Base-by-base conservation (phyloP, 2,329 filamentous ascomycete species). In the Escovopsis sp. region DNA sequence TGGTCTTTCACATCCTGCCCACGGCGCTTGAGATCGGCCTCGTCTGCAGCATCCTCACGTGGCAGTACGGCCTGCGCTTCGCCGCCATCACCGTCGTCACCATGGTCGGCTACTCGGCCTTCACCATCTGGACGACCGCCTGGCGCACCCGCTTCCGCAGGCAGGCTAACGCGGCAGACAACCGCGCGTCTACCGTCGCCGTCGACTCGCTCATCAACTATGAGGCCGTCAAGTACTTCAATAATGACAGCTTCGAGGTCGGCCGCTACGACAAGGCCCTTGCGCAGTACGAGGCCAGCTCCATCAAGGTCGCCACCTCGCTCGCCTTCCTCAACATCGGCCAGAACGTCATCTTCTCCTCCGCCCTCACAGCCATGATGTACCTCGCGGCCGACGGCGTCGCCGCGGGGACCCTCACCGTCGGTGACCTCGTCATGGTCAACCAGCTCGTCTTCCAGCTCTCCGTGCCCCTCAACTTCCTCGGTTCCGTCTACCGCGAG, bases 401-500 rank as follows among this genome's bases (percentile, higher is more conserved):
- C 1, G 85, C 84, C 1, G 66, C 63, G 3, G 88, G 88, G 12
- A 63, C 66, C 5, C 61, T 98, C 48, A 94, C 88, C 0, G 87
- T 98, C 12, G 90, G 90, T 39, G 92, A 98, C 53, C 68, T 98
- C 23, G 90, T 98, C 52, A 92, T 98, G 84, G 85, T 98, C 46
- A 98, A 98, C 56, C 90, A 96, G 63, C 76, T 98, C 14, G 87
- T 98, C 39, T 98, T 98, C 61, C 90, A 98, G 60, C 76, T 98
- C 5, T 94, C 86, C 0, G 85, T 98, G 4, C 90, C 90, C 0
- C 70, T 98, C 40, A 98, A 98, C 65, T 98, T 98, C 58, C 66
- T 98, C 4, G 90, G 90, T n/a, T 93, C 86, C 12, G 88, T 98
- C 11, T 98, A 98, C 55, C 80, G 90, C 47, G 90, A 98, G 60